Percentiles rank a stretch among this genome's conserved stretches.
Evolutionary conservation across 495 filamentous ascomycete genomes (phyloP).

Genomic region (Aspergillus wentii): DNA sequence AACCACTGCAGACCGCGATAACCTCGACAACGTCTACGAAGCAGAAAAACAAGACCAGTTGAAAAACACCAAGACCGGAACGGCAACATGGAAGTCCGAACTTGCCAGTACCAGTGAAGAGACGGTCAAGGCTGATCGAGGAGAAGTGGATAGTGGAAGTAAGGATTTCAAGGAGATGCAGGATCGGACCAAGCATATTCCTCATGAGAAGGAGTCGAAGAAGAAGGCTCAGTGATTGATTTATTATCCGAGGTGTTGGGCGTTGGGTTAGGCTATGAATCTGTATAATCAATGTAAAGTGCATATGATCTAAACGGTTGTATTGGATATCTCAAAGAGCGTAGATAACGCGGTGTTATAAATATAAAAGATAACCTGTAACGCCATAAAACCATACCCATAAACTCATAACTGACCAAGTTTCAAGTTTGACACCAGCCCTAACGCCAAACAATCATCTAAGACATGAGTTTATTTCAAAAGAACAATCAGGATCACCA

Average conservation of each 20-base stretch:
- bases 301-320: too few relatives aligned
- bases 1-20: constrained; percentile 30
- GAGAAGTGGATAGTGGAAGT: constrained; percentile 39
- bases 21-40: constrained; percentile 49
- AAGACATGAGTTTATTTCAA: constrained; percentile 52
- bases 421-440: constrained; percentile 7
- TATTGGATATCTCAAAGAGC: too few relatives aligned
- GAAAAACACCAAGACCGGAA: constrained; percentile 65
- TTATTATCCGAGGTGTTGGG: too few relatives aligned
- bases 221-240: too few relatives aligned
- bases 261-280: too few relatives aligned
- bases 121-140: constrained; percentile 62
- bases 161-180: constrained; percentile 48
- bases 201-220: too few relatives aligned
- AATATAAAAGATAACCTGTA: neutral
- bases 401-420: too few relatives aligned
- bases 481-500: constrained; percentile 74
- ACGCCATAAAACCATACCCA: too few relatives aligned
- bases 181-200: constrained; percentile 40
- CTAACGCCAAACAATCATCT: constrained; percentile 1
- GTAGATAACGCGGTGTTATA: too few relatives aligned
- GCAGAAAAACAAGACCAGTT: constrained; percentile 68
- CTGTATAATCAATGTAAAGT: too few relatives aligned
- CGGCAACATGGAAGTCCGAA: constrained; percentile 75
- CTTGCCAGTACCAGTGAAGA: constrained; percentile 78